A percentile compares a stretch with the other conserved stretches of the same genome.
phyloP scores from a whole-genome alignment of 495 filamentous ascomycete genomes.

The Penicillium diatomitis region DNA sequence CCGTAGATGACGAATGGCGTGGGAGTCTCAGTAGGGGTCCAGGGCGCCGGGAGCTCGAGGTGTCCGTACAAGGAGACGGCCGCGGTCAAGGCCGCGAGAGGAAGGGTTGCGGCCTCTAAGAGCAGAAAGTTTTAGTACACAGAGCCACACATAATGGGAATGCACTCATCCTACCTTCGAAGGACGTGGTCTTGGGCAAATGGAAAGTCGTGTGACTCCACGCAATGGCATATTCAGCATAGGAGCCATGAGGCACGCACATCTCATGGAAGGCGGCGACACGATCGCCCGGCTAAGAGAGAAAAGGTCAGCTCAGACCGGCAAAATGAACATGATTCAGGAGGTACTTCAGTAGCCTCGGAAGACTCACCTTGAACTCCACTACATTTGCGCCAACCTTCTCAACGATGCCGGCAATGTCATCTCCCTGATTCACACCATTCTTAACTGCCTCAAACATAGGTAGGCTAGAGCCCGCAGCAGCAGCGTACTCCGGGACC shows the following conservation, averaged over 20 bases:
- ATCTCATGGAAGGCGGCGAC: constrained; percentile 63
- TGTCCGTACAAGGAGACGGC: constrained; percentile 52
- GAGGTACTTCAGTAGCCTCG: too few relatives aligned
- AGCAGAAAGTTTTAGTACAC: not conserved
- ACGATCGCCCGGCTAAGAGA: constrained; percentile 36
- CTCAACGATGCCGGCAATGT: constrained; percentile 57
- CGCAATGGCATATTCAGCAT: constrained; percentile 61
- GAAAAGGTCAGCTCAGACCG: too few relatives aligned
- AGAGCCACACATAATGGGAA: not conserved
- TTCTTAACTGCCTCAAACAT: too few relatives aligned
- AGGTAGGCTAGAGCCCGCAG: not conserved
- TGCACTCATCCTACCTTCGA: not conserved
- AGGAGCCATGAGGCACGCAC: constrained; percentile 44
- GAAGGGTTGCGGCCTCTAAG: constrained; percentile 57
- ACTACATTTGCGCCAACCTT: constrained; percentile 46
- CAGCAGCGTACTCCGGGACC: constrained; percentile 18
- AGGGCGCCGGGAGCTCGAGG: constrained; percentile 56
- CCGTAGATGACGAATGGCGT: constrained; percentile 60
- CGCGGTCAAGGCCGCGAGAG: constrained; percentile 66
- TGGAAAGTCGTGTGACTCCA: constrained; percentile 59
- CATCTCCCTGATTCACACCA: constrained; percentile 53
- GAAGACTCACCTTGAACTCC: constrained; percentile 41
- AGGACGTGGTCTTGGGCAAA: constrained; percentile 32
- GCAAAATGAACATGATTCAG: too few relatives aligned
- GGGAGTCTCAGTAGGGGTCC: constrained; percentile 36